Percentiles rank a stretch among this genome's conserved stretches.
Evolutionary conservation across 208 protist genomes (phyloP).

Genomic region (Crithidia fasciculata): DNA sequence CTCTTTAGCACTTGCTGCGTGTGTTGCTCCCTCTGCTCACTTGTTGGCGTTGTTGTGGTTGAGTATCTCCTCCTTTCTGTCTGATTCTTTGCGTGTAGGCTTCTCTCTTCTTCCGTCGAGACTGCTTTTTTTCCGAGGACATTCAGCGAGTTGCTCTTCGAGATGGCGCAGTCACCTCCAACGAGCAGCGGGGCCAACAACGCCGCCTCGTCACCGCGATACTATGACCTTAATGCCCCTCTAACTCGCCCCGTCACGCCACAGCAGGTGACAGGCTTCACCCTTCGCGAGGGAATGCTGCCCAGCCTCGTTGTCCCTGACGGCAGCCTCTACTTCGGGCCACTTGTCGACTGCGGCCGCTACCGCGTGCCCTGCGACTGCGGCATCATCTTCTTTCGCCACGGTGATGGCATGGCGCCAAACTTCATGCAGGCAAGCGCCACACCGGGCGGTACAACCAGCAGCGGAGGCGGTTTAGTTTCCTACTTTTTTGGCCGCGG

Average conservation of each 20-base stretch:
- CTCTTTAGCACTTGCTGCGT: not conserved
- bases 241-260: constrained; percentile 60
- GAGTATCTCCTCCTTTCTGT: no score
- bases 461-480: not conserved
- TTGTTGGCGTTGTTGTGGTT: no score
- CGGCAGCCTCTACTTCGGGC: constrained; percentile 82
- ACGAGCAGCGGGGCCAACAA: not conserved
- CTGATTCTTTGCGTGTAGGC: no score
- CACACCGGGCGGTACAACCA: not conserved
- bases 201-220: constrained; percentile 16
- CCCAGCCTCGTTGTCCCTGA: constrained; percentile 54
- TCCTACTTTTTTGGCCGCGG: constrained; percentile 32
- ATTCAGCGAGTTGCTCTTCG: no score
- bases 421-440: not conserved
- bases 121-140: no score
- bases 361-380: constrained; percentile 61
- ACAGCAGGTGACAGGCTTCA: constrained; percentile 67
- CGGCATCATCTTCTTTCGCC: constrained; percentile 79
- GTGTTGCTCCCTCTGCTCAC: no score
- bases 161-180: constrained; percentile 1
- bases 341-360: constrained; percentile 47
- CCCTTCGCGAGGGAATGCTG: constrained; percentile 32
- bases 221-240: constrained; percentile 40
- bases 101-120: no score
- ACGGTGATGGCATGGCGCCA: constrained; percentile 17